Percentiles rank a stretch among this genome's conserved stretches.
These are phyloP conservation scores for Xylariaceae sp. DNA, from an alignment of 2,329 filamentous ascomycete genomes.

Conservation along the genomic window DNA sequence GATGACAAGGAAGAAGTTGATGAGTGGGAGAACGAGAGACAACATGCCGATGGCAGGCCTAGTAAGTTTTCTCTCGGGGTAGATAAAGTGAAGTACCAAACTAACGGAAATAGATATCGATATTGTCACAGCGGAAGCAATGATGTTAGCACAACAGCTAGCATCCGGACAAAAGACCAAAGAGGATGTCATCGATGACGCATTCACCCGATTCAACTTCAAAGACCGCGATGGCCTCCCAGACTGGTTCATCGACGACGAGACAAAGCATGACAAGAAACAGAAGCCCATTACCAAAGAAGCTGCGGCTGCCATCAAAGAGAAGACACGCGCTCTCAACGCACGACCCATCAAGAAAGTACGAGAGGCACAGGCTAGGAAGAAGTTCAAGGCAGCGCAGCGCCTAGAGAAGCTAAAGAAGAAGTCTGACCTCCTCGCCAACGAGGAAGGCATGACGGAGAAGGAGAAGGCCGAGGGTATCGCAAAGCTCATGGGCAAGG, in stretches of 20 bases:
- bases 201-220: constrained; percentile 90
- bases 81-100: background rate
- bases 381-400: constrained; percentile 94
- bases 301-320: constrained; percentile 86
- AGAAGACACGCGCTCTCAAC: constrained; percentile 72
- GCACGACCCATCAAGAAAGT: constrained; percentile 75
- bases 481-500: constrained; percentile 74
- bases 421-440: constrained; percentile 87
- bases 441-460: constrained; percentile 90
- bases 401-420: constrained; percentile 91
- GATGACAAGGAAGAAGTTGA: constrained; percentile 54
- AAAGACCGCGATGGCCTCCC: constrained; percentile 88
- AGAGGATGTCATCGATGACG: constrained; percentile 80
- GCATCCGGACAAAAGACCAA: constrained; percentile 81
- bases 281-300: constrained; percentile 90
- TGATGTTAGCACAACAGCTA: constrained; percentile 92
- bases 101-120: constrained; percentile 69
- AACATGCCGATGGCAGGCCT: constrained; percentile 60
- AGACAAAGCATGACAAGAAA: constrained; percentile 75
- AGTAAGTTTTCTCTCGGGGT: constrained; percentile 45
- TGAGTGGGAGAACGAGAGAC: constrained; percentile 66
- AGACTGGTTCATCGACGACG: constrained; percentile 97
- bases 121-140: constrained; percentile 98
- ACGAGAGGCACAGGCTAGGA: constrained; percentile 89
- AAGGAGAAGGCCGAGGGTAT: constrained; percentile 92